Evolutionary conservation across 2,329 filamentous ascomycete species (phyloP), one percentile per base, ranked within the genome.

Genomic region (Cytospora paraplurivora): DNA sequence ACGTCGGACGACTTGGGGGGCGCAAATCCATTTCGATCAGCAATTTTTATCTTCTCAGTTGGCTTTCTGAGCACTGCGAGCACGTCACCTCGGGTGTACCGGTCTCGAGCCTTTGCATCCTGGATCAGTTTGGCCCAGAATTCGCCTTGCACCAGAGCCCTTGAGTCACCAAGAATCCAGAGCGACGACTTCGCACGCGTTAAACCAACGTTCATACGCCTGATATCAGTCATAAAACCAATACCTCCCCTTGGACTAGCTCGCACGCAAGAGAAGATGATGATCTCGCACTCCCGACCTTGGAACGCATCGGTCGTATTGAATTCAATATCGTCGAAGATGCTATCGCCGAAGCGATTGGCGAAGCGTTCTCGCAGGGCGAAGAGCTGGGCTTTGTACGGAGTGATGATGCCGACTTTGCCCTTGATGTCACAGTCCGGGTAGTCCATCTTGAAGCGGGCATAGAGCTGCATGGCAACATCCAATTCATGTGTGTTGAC

Each of bases 291-390:
- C 76, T 99, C 95, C 69, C 96, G 88, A 67, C 95, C 95, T 75
- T 99, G 95, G 75, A 97, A 99, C 19, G 95, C 96, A 77, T 99
- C 95, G 0, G 95, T 99, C 0, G 95, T 99, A 75, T 99, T 99
- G 84, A 99, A 99, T 69, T 99, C 96, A 68, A 99, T 90, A 21
- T 85, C 84, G 37, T 90, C 88, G 32, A 88, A 83, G 68, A 99
- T 93, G 0, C 75, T 77, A 4, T 91, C 85, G 41, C 94, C 93
- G 71, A 90, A 98, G 51, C 82, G 82, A 15, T 83, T 79, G 10
- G 82, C 78, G 74, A 99, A 99, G 1, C 88, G 87, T 54, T 82
- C 81, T 67, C 90, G 93, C 64, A 99, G 82, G 74, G 93, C 89
- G 62, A 84, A 86, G 15, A 99, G 79, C 74, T 99, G 95, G 21